phyloP scores from a whole-genome alignment of 2,329 filamentous ascomycete genomes.

The Colletotrichum ledebouriae region DNA sequence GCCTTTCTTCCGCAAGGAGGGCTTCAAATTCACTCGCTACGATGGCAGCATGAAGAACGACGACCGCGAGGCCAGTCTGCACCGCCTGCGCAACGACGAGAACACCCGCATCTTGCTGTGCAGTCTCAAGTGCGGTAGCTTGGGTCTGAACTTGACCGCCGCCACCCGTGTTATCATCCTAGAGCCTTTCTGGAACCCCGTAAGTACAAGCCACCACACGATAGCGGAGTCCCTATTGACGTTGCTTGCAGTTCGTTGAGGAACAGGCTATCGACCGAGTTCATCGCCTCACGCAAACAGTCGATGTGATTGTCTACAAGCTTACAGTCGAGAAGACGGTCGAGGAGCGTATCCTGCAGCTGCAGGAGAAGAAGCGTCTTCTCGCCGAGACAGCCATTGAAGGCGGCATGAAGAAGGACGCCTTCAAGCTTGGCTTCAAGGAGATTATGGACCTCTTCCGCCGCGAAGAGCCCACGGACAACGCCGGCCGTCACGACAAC shows the following conservation, averaged over 20 bases:
- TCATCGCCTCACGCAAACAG: slow-evolving; percentile 95
- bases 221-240: no score
- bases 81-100: slow-evolving; percentile 80
- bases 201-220: slow-evolving; percentile 56
- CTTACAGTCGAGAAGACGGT: slow-evolving; percentile 89
- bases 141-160: slow-evolving; percentile 94
- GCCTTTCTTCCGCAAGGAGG: slow-evolving; percentile 83
- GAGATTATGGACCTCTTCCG: slow-evolving; percentile 92
- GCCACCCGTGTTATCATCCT: slow-evolving; percentile 94
- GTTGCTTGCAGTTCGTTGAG: slow-evolving; percentile 82
- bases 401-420: slow-evolving; percentile 77
- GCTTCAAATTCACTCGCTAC: slow-evolving; percentile 87
- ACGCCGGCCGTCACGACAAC: slow-evolving; percentile 18
- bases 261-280: slow-evolving; percentile 99
- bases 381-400: slow-evolving; percentile 95
- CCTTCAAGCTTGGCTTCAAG: slow-evolving; percentile 88
- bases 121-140: slow-evolving; percentile 91
- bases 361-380: slow-evolving; percentile 93
- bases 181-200: slow-evolving; percentile 98
- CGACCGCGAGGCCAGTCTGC: slow-evolving; percentile 86
- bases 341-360: slow-evolving; percentile 92
- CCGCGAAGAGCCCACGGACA: slow-evolving; percentile 31
- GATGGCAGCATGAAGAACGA: slow-evolving; percentile 97
- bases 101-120: slow-evolving; percentile 88
- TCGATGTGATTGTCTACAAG: slow-evolving; percentile 95